Base-by-base conservation (phyloP, 768 basidiomycete species). In the Lactifluus echinatus region DNA sequence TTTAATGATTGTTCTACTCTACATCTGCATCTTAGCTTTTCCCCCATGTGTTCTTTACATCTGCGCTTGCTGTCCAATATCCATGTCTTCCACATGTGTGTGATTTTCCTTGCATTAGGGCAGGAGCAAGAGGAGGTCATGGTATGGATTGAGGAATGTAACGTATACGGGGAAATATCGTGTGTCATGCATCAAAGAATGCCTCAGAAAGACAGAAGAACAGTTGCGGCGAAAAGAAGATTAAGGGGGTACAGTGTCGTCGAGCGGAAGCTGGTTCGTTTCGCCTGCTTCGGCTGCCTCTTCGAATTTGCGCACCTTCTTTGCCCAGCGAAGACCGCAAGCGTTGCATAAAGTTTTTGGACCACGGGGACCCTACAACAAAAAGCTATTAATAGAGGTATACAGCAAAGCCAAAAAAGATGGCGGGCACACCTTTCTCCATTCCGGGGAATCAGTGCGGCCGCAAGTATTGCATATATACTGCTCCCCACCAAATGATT, bases 331-430 rank as follows among this genome's bases (percentile, higher is more conserved):
- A 39, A 98, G 72, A 24, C 94, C 94, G 63, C 95, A 96, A 2
- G 93, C 93, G 70, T 97, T 96, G 75, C 95, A 97, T 4, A 97
- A 73, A n/a, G 95, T 96, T 74, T 97, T 99, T 1, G 95, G 93
- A 34, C 95, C 95, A 53, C 82, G 77, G 1, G 95, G 95, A 11
- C 95, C 95, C 89, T 89, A 62, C 5, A 8, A 44, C 31, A 50
- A 15, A 43, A 29, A 24, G 23, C 15, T 5, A 50, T 46, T 31
- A 53, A 51, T n/a, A 23, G n/a, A n/a, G 42, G 39, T 6, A 17
- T 33, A 28, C 31, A 7, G 21, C 6, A 33, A 34, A 40, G 33
- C 15, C n/a, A n/a, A n/a, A n/a, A 28, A 23, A 7, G 3, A 4
- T 8, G 24, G 34, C 26, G 4, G 26, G 31, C 15, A 4, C 50